Conservation (phyloP, 2,329 filamentous ascomycete genomes). For the Bipolaris sorokiniana region DNA sequence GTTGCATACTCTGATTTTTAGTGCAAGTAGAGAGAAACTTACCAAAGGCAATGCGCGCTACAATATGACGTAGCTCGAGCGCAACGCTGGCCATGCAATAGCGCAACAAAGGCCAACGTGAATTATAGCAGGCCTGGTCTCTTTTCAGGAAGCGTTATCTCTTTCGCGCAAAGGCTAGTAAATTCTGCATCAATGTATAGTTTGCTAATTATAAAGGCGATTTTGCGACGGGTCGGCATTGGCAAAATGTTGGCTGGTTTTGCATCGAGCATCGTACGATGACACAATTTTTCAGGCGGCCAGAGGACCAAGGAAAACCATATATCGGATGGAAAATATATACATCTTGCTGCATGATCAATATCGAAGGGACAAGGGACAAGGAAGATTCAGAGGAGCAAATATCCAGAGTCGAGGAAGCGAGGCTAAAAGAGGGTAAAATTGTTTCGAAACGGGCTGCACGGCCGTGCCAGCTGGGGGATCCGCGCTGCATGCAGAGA, state of each 20-base stretch:
- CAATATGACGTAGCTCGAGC: too few species aligned
- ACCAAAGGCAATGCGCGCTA: too few species aligned
- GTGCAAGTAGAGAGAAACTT: too few species aligned
- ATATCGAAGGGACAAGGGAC: slow-evolving; percentile 26
- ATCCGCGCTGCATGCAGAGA: slow-evolving; percentile 16
- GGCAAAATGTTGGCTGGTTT: slow-evolving; percentile 12
- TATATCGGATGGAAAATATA: background rate
- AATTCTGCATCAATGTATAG: too few species aligned
- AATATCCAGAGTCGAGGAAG: slow-evolving; percentile 6
- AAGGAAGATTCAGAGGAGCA: slow-evolving; percentile 3
- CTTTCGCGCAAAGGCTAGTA: too few species aligned
- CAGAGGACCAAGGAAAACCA: slow-evolving; percentile 7
- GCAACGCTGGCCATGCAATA: too few species aligned
- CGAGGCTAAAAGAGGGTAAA: slow-evolving; percentile 33
- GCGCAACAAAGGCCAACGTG: too few species aligned
- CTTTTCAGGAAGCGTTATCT: too few species aligned
- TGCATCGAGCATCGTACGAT: slow-evolving; percentile 3
- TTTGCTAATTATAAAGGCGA: slow-evolving; percentile 13
- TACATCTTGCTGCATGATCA: slow-evolving; percentile 17
- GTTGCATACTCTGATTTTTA: too few species aligned
- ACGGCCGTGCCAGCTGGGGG: slow-evolving; percentile 17
- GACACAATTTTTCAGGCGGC: slow-evolving; percentile 10
- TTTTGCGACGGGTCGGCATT: background rate
- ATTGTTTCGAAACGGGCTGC: slow-evolving; percentile 35
- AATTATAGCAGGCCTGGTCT: too few species aligned